Evolutionary conservation across 2,329 filamentous ascomycete genomes (phyloP), one percentile per base, ranked within the genome.

Genomic region (Bipolaris victoriae): DNA sequence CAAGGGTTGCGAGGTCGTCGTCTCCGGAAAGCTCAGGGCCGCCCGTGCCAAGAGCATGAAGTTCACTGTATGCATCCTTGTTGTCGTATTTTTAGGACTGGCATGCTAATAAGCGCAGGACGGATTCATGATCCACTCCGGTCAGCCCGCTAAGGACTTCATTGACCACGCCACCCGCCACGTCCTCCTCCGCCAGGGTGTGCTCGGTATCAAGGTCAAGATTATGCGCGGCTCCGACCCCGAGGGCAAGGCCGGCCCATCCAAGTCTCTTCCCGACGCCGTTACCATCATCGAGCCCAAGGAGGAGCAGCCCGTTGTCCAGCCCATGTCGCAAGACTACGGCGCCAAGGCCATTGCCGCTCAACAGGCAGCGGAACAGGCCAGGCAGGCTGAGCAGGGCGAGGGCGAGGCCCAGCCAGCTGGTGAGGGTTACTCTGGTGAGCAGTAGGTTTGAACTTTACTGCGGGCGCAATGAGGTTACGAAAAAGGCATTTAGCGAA

Each of bases 111-210:
- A 61, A 15, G 36, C 13, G 1, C 40, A 87, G 86, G 87, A 99
- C 83, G 95, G 95, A 81, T 99, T 99, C 92, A 99, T 99, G 95
- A 99, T 99, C 85, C 95, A 99, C 91, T 99, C 95, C 78, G 95
- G 95, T 84, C 95, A 99, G 83, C 95, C 95, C 78, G 95, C 94
- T 79, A 94, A 96, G 85, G 95, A 99, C 85, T 99, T 99, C 86
- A 99, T 99, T 82, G 95, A 99, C 87, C 87, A 84, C 77, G 96
- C 96, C 75, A 98, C 95, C 78, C 95, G 95, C 77, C 95, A 99
- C 91, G 95, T 99, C 77, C 92, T 99, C 72, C 93, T 99, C 82
- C 91, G 96, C 84, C 95, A 99, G 87, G 95, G 95, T 91, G 95
- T 99, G 71, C 87, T 99, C 71, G 95, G 95, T 85, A 99, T 99